A percentile compares a stretch with the other conserved stretches of the same genome.
These are phyloP conservation scores for Exutisphaerella laricina DNA, from an alignment of 2,329 filamentous ascomycete species.

Conservation along the genomic window DNA sequence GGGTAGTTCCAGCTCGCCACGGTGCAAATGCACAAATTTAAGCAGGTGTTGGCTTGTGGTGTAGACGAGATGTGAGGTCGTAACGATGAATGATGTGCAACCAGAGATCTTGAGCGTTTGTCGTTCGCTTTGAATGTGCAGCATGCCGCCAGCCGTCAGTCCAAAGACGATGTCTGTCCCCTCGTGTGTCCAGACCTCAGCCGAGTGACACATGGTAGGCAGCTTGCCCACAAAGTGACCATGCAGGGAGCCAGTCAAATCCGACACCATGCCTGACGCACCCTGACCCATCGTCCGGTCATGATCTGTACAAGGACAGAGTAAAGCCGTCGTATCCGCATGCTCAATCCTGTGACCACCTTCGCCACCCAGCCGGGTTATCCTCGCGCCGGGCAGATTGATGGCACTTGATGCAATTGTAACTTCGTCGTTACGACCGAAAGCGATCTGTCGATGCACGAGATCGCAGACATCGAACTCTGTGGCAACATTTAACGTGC, in stretches of 20 bases:
- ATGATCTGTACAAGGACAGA: conserved; percentile 18
- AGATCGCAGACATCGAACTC: background rate
- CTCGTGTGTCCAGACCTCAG: conserved; percentile 34
- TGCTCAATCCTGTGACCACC: conserved; percentile 15
- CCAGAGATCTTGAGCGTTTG: conserved; percentile 70
- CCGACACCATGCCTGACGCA: conserved; percentile 11
- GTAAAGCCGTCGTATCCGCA: conserved; percentile 8
- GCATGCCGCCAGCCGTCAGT: conserved; percentile 66
- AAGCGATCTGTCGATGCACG: conserved; percentile 42
- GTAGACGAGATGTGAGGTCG: conserved; percentile 76
- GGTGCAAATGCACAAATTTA: conserved; percentile 82
- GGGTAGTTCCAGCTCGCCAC: conserved; percentile 69
- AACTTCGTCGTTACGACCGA: conserved; percentile 38
- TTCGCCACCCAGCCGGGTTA: background rate
- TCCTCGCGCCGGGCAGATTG: conserved; percentile 12
- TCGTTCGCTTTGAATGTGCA: conserved; percentile 48
- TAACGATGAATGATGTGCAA: conserved; percentile 85
- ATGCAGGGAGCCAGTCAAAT: conserved; percentile 1
- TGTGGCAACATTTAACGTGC: background rate
- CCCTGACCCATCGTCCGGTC: conserved; percentile 23
- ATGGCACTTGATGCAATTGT: conserved; percentile 28
- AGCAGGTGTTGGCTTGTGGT: conserved; percentile 89
- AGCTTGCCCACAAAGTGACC: conserved; percentile 11
- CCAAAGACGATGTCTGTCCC: conserved; percentile 49
- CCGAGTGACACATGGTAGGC: conserved; percentile 23